Percentiles rank a stretch among this genome's conserved stretches.
phyloP scores from a whole-genome alignment of 2,329 filamentous ascomycete species.

The Penicillium palitans region DNA sequence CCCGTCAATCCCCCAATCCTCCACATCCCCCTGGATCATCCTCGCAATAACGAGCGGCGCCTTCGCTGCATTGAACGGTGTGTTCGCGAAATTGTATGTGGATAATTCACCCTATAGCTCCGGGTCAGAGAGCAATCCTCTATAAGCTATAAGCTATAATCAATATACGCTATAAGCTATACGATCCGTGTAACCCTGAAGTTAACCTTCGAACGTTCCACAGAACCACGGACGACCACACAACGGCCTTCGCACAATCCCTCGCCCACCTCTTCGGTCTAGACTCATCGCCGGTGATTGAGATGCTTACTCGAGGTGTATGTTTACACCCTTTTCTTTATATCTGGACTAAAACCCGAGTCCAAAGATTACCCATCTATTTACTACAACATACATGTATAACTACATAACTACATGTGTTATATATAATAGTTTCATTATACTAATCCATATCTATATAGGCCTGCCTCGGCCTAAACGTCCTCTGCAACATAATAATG shows the following conservation, averaged over 20 bases:
- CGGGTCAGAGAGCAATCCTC: background rate
- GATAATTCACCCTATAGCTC: background rate
- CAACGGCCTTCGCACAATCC: constrained; percentile 51
- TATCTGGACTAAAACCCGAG: background rate
- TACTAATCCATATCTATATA: constrained; percentile 25
- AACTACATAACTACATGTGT: background rate
- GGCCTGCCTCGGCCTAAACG: constrained; percentile 62
- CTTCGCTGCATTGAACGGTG: constrained; percentile 64
- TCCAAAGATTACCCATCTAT: background rate
- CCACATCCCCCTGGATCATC: constrained; percentile 49
- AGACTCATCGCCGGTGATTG: constrained; percentile 44
- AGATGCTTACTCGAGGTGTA: constrained; percentile 55
- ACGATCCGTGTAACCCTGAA: background rate
- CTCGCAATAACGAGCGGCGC: constrained; percentile 61
- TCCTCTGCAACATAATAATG: constrained; percentile 64
- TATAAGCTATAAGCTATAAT: background rate
- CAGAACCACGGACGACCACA: constrained; percentile 63
- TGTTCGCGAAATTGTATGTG: constrained; percentile 65
- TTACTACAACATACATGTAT: background rate
- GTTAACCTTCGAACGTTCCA: background rate
- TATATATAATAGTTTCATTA: constrained; percentile 17
- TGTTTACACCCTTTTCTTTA: constrained; percentile 24
- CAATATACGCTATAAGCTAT: background rate
- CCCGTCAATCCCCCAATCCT: constrained; percentile 7
- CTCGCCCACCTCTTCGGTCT: constrained; percentile 49